A percentile compares a stretch with the other conserved stretches of the same genome.
phyloP scores from a whole-genome alignment of 1,139 yeast genomes.

The Candida sojae region DNA sequence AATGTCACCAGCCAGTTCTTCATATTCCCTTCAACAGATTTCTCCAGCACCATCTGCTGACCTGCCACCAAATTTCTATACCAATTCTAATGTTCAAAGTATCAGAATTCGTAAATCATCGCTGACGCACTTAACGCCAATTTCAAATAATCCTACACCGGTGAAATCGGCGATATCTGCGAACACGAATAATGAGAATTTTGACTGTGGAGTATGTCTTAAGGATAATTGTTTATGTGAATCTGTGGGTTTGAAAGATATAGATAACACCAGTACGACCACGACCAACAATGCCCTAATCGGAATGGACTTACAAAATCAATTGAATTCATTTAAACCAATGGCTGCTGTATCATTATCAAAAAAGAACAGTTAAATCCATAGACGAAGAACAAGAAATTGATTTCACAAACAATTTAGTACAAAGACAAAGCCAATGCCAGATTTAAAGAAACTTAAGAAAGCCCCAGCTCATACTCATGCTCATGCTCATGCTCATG shows the following conservation, averaged over 20 bases:
- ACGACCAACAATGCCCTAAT: not conserved
- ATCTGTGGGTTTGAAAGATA: constrained; percentile 54
- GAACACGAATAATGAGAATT: constrained; percentile 17
- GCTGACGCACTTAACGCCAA: constrained; percentile 16
- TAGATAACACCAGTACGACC: constrained; percentile 5
- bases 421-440: constrained; percentile 35
- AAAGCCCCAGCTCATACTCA: constrained; percentile 5
- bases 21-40: constrained; percentile 46
- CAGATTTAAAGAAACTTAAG: constrained; percentile 35
- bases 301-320: constrained; percentile 26
- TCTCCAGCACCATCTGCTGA: constrained; percentile 61
- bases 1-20: constrained; percentile 33
- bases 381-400: constrained; percentile 33
- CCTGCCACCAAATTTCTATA: constrained; percentile 32
- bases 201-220: constrained; percentile 66
- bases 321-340: constrained; percentile 49
- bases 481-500: not conserved
- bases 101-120: constrained; percentile 8
- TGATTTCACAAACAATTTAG: constrained; percentile 55
- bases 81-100: not conserved
- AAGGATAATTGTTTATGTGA: constrained; percentile 75
- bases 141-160: constrained; percentile 13
- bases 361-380: constrained; percentile 23
- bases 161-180: constrained; percentile 1
- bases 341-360: constrained; percentile 62